Evolutionary conservation across 768 basidiomycete species (phyloP), one percentile per base, ranked within the genome.

Genomic region (Amanita subjunquillea): DNA sequence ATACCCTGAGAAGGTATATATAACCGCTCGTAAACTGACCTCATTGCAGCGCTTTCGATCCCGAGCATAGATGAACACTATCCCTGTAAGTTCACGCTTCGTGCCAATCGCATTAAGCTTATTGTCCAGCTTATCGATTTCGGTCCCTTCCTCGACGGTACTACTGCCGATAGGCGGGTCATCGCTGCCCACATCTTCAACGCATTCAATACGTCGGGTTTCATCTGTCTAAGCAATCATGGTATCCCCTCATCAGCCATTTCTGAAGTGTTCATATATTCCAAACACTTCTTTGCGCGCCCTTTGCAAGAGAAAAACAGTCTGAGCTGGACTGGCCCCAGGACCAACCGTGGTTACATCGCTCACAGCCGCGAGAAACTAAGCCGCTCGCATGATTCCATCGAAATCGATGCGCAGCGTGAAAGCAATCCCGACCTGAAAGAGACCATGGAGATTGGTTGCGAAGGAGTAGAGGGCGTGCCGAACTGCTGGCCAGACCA

Each of bases 401-500:
- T 72, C 15, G 88, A 90, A 67, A 91, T 93, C 58, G 83, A 82
- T 42, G 65, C 73, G 41, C 69, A 92, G 20, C 81, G 91, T n/a
- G 71, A 69, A 54, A 81, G 79, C 54, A 81, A 90, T 0, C 90
- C 91, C 0, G 90, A 91, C 62, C 80, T 68, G 67, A 90, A 91
- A 65, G 90, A 93, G 65, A 73, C 80, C 6, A 90, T 93, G 82
- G 91, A 94, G 65, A 91, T 94, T 42, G 90, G 91, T 29, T 76
- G 85, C 23, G 89, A 94, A 54, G 86, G 85, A 80, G 88, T 87
- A 57, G 70, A 75, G 13, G 73, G 67, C 37, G 89, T 84, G 83
- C 80, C 77, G 55, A 94, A 94, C 63, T 75, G 75, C 57, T 93
- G 91, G 91, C 90, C 87, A 3, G 67, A 69, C 40, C 81, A 87